Percentiles rank a stretch among this genome's conserved stretches.
Conservation (phyloP, 2,329 filamentous ascomycete species). For the Hypocrella siamensis region DNA sequence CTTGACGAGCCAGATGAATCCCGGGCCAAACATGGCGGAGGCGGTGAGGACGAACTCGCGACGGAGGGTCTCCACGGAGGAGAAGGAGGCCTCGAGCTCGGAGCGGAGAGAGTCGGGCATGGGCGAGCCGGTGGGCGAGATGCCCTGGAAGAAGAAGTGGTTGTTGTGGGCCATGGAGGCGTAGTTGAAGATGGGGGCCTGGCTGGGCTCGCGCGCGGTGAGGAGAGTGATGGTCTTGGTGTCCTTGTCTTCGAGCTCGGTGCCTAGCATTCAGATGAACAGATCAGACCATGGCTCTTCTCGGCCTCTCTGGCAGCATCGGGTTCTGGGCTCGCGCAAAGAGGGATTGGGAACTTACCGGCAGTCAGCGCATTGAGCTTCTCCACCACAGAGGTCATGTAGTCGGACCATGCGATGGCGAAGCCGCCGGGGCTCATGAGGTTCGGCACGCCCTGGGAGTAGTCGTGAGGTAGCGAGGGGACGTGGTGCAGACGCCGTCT, state of each 20-base stretch:
- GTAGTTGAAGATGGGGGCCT: conserved; percentile 80
- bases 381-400: conserved; percentile 58
- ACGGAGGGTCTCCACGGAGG: conserved; percentile 67
- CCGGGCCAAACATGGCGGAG: conserved; percentile 85
- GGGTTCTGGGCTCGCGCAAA: neutral
- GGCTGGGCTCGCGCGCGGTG: conserved; percentile 62
- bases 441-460: conserved; percentile 42
- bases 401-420: conserved; percentile 65
- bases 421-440: conserved; percentile 58
- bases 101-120: conserved; percentile 41
- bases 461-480: conserved; percentile 29
- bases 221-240: conserved; percentile 55
- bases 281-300: too few species aligned
- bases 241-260: conserved; percentile 43
- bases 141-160: conserved; percentile 59
- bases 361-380: conserved; percentile 60
- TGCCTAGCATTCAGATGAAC: conserved; percentile 29
- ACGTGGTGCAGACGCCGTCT: conserved; percentile 30
- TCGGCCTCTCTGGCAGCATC: too few species aligned
- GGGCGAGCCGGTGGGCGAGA: conserved; percentile 23
- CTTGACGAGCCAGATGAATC: conserved; percentile 90
- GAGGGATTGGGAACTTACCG: conserved; percentile 36
- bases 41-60: conserved; percentile 69
- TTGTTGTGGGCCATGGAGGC: conserved; percentile 95
- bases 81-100: conserved; percentile 57